Evolutionary conservation across 257 asterid species (phyloP).

Genomic region (Nicotiana knightiana): DNA sequence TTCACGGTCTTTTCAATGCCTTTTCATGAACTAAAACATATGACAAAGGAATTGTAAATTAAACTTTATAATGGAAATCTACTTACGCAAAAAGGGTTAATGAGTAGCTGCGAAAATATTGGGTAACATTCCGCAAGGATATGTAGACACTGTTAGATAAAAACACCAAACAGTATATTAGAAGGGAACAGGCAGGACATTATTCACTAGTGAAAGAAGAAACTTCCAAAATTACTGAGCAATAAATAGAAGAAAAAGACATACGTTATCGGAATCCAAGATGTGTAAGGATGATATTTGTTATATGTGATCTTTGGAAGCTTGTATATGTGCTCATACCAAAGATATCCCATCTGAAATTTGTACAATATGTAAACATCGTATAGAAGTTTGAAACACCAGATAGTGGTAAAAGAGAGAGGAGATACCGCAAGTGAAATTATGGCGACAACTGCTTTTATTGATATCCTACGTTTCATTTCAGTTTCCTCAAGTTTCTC

Average conservation of each 20-base stretch:
- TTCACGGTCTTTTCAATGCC: neutral
- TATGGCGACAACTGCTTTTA: constrained; percentile 48
- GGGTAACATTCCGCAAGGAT: constrained; percentile 74
- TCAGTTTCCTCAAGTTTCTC: constrained; percentile 92
- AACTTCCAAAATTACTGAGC: constrained; percentile 1
- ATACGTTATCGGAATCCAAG: constrained; percentile 93
- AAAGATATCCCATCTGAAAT: constrained; percentile 69
- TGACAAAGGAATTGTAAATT: neutral
- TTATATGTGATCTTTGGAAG: constrained; percentile 77
- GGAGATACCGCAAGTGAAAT: constrained; percentile 50
- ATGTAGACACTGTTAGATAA: constrained; percentile 61
- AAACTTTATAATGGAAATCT: neutral
- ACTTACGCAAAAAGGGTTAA: constrained; percentile 93
- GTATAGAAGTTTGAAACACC: neutral
- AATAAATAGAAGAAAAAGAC: constrained; percentile 7
- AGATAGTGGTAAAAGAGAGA: constrained; percentile 13
- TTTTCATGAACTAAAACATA: neutral
- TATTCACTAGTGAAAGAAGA: constrained; percentile 2
- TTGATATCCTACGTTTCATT: constrained; percentile 53
- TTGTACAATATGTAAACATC: constrained; percentile 7
- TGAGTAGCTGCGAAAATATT: constrained; percentile 70
- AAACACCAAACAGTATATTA: neutral
- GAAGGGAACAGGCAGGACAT: neutral
- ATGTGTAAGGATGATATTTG: constrained; percentile 92
- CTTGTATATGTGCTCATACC: constrained; percentile 82